A percentile compares a stretch with the other conserved stretches of the same genome.
phyloP scores from a whole-genome alignment of 495 filamentous ascomycete genomes.

The Margaritispora aquatica region DNA sequence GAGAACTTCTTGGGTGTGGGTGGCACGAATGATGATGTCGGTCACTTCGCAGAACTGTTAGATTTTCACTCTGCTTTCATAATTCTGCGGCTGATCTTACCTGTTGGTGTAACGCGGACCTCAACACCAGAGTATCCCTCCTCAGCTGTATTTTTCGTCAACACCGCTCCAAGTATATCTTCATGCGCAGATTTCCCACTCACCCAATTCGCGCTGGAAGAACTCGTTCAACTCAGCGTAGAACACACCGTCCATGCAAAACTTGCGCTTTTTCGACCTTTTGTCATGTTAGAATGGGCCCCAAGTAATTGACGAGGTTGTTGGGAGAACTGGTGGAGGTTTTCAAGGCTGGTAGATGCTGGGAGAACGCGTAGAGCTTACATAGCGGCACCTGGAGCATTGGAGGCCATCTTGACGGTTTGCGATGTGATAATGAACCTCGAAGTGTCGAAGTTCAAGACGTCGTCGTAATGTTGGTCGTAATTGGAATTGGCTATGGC shows the following conservation, averaged over 20 bases:
- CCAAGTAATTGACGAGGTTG: neutral
- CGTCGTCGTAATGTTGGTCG: constrained; percentile 14
- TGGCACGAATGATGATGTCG: constrained; percentile 43
- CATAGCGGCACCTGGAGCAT: constrained; percentile 59
- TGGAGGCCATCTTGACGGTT: constrained; percentile 51
- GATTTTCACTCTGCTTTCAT: neutral
- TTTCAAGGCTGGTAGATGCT: neutral
- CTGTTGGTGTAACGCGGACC: constrained; percentile 98
- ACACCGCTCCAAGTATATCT: neutral
- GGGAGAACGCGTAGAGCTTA: constrained; percentile 12
- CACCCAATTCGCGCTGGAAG: constrained; percentile 98
- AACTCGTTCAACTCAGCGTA: constrained; percentile 99
- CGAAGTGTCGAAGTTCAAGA: constrained; percentile 20
- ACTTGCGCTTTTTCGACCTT: constrained; percentile 98
- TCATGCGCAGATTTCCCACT: neutral
- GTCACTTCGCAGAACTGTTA: neutral
- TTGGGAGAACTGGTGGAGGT: neutral
- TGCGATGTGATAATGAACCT: constrained; percentile 23
- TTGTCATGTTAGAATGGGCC: constrained; percentile 2
- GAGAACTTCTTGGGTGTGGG: constrained; percentile 99
- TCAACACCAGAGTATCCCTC: constrained; percentile 99
- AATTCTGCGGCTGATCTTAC: constrained; percentile 87
- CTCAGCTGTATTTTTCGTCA: constrained; percentile 39
- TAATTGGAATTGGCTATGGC: neutral
- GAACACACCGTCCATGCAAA: constrained; percentile 99